Base-by-base conservation (phyloP, 148 eudicot species). In the Silene latifolia region DNA sequence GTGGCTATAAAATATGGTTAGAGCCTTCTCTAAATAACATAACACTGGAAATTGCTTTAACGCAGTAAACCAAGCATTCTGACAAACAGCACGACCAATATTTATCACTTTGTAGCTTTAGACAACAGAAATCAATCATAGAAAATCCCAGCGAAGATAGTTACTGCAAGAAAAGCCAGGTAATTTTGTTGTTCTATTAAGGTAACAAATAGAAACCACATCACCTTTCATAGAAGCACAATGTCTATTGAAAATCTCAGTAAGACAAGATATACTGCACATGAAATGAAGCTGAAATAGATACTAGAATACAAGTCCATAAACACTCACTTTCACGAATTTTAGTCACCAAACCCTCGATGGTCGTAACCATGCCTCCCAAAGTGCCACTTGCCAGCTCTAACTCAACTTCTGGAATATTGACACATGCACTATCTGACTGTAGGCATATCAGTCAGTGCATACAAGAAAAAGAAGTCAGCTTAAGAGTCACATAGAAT, bases 311-410 rank as follows among this genome's bases (percentile, higher is more conserved):
- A 61, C 2, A 35, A 25, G 63, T 19, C 57, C n/a, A 65, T 69
- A 13, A 64, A 63, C 46, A 86, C 97, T 86, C 77, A 95, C 99
- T 90, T 78, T 90, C 99, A 82, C 92, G 79, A 70, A 95, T 89
- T 78, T 95, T 80, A 53, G 91, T 82, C 65, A 95, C 89, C 82
- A 95, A 83, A 76, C 99, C 99, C 81, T 95, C 97, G 74, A 92
- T 81, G 18, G 97, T 95, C 66, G 99, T 95, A 71, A 95, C 99
- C 51, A 87, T 76, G 78, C 99, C 99, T 78, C 99, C 99, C 85
- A 95, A 80, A 32, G 97, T 92, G 82, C 99, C 99, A 80, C 96
- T 85, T 42, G 84, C 74, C 48, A 95, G 87, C 88, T 92, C 99
- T 87, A 95, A 77, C 72, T 92, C 96, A 75, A 95, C 85, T 81